Evolutionary conservation across 225 moss, liverwort and hornwort species (phyloP), one percentile per base, ranked within the genome.

Genomic region (Physcomitrellopsis africana): DNA sequence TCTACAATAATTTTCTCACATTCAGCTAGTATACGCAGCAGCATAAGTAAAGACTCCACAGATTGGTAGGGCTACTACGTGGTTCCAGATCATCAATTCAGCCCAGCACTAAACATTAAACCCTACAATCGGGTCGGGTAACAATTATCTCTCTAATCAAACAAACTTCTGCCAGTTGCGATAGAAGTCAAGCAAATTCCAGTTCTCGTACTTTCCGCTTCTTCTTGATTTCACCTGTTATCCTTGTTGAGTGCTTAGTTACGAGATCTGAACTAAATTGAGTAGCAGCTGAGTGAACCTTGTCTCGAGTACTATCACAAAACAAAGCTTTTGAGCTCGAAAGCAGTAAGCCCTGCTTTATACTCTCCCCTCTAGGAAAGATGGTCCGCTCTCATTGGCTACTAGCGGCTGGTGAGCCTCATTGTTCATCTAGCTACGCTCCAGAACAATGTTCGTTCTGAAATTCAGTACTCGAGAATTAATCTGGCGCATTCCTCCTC

Each of bases 391-490:
- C 43, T 20, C 2, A 32, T 17, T 18, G 26, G 18, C 64, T 65
- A 55, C 55, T 69, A 24, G 12, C n/a, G 23, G 1, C 8, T 10
- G 22, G 15, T 61, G 53, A 53, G 63, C 63, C 3, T 0, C 9
- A 80, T 75, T 75, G 65, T 75, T 70, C 69, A 53, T 27, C 42
- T 37, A 1, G 27, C 72, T 24, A 67, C 49, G 52, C 45, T 68
- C 53, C 69, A 69, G 68, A n/a, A 37, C 32, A 37, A 37, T 37
- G 32, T 5, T 4, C 32, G 32, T 37, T 37, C 32, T 4, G 32
- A 37, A 37, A 4, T 37, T 37, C 32, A 37, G 32, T 37, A 37
- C 4, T 37, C 32, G 4, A 37, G 7, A 16, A 2, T 4, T 54
- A 16, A 63, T 4, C 32, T 37, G 32, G 32, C 32, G 32, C 32